Evolutionary conservation across 2,329 filamentous ascomycete genomes (phyloP).

Genomic region (Nigrospora oryzae): DNA sequence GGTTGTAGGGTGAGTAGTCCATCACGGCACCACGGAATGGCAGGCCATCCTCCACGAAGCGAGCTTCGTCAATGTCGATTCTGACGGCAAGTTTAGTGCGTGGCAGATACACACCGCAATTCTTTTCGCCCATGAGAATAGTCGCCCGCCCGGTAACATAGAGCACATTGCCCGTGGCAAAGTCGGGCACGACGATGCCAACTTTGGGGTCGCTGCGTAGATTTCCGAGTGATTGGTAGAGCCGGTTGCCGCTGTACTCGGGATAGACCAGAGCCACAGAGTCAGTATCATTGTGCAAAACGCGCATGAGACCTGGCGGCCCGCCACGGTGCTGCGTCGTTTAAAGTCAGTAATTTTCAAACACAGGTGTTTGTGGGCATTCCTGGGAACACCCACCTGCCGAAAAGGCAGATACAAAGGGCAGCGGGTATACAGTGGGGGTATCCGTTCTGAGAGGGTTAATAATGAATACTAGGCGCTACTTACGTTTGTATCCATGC

Average conservation of each 20-base stretch:
- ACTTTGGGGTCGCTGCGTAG: conserved; percentile 56
- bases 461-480: too few relatives aligned
- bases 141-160: conserved; percentile 64
- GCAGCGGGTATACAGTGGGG: too few relatives aligned
- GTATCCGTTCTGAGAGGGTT: too few relatives aligned
- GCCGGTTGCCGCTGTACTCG: conserved; percentile 75
- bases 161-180: conserved; percentile 61
- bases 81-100: conserved; percentile 66
- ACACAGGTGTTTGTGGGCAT: too few relatives aligned
- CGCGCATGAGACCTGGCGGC: conserved; percentile 61
- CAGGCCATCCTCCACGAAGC: conserved; percentile 57
- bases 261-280: conserved; percentile 59
- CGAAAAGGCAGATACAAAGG: too few relatives aligned
- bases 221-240: conserved; percentile 81
- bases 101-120: conserved; percentile 49
- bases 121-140: conserved; percentile 56
- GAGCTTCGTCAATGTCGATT: conserved; percentile 51
- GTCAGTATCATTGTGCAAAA: conserved; percentile 47
- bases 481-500: conserved; percentile 68
- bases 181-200: conserved; percentile 68
- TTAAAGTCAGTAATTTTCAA: too few relatives aligned
- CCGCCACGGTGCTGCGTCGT: conserved; percentile 55
- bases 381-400: too few relatives aligned
- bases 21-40: conserved; percentile 55
- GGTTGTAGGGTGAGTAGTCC: conserved; percentile 71